Evolutionary conservation across 176 grass and related monocot genomes (phyloP).

Genomic region (Hordeum marinum): DNA sequence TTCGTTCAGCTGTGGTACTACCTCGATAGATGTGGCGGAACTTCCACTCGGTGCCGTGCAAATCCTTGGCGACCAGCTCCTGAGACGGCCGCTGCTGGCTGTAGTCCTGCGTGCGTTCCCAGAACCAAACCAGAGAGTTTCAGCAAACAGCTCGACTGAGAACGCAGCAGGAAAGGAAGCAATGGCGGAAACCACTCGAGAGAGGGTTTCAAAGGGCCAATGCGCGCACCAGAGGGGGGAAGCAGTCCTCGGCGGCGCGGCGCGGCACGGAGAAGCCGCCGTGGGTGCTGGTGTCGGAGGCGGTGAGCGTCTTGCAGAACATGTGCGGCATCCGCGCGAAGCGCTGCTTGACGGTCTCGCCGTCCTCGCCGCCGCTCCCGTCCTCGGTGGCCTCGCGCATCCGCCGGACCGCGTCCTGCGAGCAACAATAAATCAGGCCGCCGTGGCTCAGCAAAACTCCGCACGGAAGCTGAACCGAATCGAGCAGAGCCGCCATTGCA

Average conservation of each 20-base stretch:
- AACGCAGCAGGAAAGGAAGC: not conserved
- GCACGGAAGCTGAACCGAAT: not conserved
- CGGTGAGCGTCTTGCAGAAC: slow-evolving; percentile 99
- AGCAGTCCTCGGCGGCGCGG: slow-evolving; percentile 96
- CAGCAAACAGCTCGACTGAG: not conserved
- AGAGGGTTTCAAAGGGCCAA: not conserved
- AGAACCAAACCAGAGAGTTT: not conserved
- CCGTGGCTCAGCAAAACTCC: not conserved
- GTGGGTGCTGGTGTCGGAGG: slow-evolving; percentile 95
- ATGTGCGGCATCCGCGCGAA: slow-evolving; percentile 75
- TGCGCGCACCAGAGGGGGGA: slow-evolving; percentile 72
- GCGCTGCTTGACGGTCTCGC: slow-evolving; percentile 39
- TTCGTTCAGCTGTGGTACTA: slow-evolving; percentile 31
- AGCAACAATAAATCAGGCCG: not conserved
- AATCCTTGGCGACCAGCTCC: slow-evolving; percentile 94
- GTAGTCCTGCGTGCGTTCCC: slow-evolving; percentile 67
- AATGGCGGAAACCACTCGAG: not conserved
- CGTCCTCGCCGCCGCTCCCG: slow-evolving; percentile 38
- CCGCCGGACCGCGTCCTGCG: slow-evolving; percentile 29
- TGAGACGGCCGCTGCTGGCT: slow-evolving; percentile 91
- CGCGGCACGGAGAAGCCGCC: slow-evolving; percentile 98
- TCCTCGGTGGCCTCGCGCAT: slow-evolving; percentile 42
- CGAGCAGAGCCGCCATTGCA: not conserved
- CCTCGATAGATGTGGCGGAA: slow-evolving; percentile 99
- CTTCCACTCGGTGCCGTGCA: slow-evolving; percentile 86